These are phyloP conservation scores for Asclepias syriaca DNA, from an alignment of 257 asterid species.

Conservation along the genomic window DNA sequence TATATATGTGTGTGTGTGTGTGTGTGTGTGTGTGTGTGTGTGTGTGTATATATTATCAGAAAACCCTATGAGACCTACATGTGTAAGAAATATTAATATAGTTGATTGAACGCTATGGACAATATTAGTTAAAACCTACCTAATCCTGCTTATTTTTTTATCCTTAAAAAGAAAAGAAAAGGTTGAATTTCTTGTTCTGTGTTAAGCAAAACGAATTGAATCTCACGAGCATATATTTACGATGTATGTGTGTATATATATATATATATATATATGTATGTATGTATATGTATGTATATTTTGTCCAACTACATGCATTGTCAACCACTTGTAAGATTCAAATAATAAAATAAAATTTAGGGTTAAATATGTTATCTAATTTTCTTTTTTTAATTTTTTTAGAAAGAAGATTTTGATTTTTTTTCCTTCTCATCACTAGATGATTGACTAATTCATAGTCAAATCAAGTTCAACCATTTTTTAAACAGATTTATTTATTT, in stretches of 20 bases:
- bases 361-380: background rate
- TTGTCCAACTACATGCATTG: background rate
- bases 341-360: background rate
- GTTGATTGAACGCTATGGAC: background rate
- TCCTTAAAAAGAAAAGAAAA: too few species aligned
- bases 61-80: slow-evolving; percentile 1
- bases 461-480: too few species aligned
- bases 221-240: too few species aligned
- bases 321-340: background rate
- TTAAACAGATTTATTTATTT: too few species aligned
- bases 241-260: too few species aligned
- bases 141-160: background rate
- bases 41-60: background rate
- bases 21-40: too few species aligned
- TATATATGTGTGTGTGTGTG: too few species aligned
- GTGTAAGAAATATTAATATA: background rate
- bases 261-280: too few species aligned
- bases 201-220: background rate
- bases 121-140: background rate
- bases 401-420: too few species aligned
- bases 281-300: background rate
- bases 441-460: too few species aligned
- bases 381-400: too few species aligned
- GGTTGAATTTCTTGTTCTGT: background rate
- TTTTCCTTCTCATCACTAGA: too few species aligned